A percentile compares a stretch with the other conserved stretches of the same genome.
phyloP scores from a whole-genome alignment of 1,139 yeast genomes.

The Yamadazyma atmosphaerica region DNA sequence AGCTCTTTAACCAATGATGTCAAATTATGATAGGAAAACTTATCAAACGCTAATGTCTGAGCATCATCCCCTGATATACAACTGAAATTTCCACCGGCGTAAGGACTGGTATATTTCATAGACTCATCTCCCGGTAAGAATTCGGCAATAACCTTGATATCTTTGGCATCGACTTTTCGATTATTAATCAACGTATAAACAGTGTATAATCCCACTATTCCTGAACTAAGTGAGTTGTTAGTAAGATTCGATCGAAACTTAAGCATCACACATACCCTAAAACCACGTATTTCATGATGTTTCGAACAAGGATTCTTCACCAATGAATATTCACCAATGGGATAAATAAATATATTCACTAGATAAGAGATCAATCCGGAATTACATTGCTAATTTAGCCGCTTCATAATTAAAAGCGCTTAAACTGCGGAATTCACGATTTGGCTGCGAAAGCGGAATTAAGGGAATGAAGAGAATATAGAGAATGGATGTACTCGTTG shows the following conservation, averaged over 20 bases:
- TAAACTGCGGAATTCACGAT: background rate
- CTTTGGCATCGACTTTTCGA: conserved; percentile 37
- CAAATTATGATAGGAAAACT: conserved; percentile 53
- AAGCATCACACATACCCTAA: conserved; percentile 41
- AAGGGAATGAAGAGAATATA: no score
- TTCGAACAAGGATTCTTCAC: background rate
- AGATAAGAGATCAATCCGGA: no score
- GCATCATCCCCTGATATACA: conserved; percentile 62
- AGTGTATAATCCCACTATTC: conserved; percentile 71
- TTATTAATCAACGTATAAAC: conserved; percentile 51
- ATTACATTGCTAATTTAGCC: no score
- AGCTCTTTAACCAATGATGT: conserved; percentile 41
- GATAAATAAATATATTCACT: no score
- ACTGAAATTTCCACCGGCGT: conserved; percentile 77
- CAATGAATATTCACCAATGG: no score
- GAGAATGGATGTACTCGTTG: no score
- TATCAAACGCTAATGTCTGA: conserved; percentile 52
- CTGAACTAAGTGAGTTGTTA: conserved; percentile 43
- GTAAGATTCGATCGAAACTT: background rate
- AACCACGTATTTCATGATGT: conserved; percentile 27
- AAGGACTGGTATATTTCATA: conserved; percentile 70
- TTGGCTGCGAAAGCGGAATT: background rate
- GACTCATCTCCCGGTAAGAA: conserved; percentile 75
- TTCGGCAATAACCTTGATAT: conserved; percentile 62
- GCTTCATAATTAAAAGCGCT: background rate